Percentiles rank a stretch among this genome's conserved stretches.
phyloP scores from a whole-genome alignment of 345 rosid species.

The Dipteronia sinensis region DNA sequence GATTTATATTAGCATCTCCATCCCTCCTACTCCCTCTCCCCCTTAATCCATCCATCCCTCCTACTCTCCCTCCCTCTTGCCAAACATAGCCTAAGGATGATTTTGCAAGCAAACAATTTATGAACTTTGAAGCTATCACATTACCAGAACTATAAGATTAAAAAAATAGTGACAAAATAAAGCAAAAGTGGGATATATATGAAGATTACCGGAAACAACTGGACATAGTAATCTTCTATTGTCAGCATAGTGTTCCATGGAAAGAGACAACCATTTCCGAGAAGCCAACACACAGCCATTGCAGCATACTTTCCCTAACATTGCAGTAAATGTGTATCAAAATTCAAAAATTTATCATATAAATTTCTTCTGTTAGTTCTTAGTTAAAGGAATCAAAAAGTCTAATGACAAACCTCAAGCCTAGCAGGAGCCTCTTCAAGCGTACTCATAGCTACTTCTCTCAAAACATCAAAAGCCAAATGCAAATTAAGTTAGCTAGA shows the following conservation, averaged over 20 bases:
- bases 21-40: too few species aligned
- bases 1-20: too few species aligned
- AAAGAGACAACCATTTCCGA: constrained; percentile 75
- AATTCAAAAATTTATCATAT: not conserved
- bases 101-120: not conserved
- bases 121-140: not conserved
- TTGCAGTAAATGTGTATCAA: not conserved
- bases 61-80: too few species aligned
- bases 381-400: not conserved
- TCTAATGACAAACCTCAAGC: constrained; percentile 37
- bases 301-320: constrained; percentile 70
- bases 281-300: constrained; percentile 67
- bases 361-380: not conserved
- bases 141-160: not conserved
- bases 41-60: too few species aligned
- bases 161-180: not conserved
- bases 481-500: constrained; percentile 1
- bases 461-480: constrained; percentile 12
- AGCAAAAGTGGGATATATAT: not conserved
- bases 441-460: constrained; percentile 24
- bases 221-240: constrained; percentile 65
- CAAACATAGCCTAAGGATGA: too few species aligned
- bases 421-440: constrained; percentile 25
- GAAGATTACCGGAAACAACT: constrained; percentile 73
- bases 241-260: constrained; percentile 89